phyloP scores from a whole-genome alignment of 2,329 filamentous ascomycete genomes.

The Dactylella cylindrospora region DNA sequence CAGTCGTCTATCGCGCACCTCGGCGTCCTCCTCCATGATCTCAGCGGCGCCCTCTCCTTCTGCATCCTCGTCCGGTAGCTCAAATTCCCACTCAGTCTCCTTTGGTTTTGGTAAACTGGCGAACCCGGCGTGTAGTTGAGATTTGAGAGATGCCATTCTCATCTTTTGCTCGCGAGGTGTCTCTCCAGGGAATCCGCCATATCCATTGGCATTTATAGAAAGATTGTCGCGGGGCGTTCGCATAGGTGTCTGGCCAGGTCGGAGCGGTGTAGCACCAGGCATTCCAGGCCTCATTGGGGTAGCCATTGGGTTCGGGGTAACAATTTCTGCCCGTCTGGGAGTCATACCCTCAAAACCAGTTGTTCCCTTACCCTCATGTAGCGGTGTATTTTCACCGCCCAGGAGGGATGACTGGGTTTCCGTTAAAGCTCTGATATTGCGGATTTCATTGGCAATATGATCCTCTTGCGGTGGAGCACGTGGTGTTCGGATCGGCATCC shows the following conservation, averaged over 20 bases:
- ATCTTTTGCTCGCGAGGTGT: constrained; percentile 76
- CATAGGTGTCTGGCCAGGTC: constrained; percentile 77
- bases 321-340: constrained; percentile 74
- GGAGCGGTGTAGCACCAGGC: constrained; percentile 58
- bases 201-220: constrained; percentile 73
- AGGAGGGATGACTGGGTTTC: constrained; percentile 91
- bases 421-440: constrained; percentile 86
- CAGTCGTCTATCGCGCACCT: constrained; percentile 73
- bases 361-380: constrained; percentile 77
- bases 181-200: constrained; percentile 67
- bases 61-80: constrained; percentile 58
- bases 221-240: constrained; percentile 87
- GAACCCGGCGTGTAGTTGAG: constrained; percentile 71
- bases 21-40: constrained; percentile 62
- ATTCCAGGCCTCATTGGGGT: constrained; percentile 80
- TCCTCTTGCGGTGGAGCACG: constrained; percentile 90
- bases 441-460: constrained; percentile 92
- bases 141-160: constrained; percentile 68
- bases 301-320: constrained; percentile 94
- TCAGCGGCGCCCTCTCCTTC: constrained; percentile 40
- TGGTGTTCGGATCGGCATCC: constrained; percentile 87
- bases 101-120: constrained; percentile 86
- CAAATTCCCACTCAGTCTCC: constrained; percentile 87
- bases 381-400: constrained; percentile 87
- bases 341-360: constrained; percentile 86